phyloP scores from a whole-genome alignment of 352 stramenopile genomes.

The Phytophthora pini region DNA sequence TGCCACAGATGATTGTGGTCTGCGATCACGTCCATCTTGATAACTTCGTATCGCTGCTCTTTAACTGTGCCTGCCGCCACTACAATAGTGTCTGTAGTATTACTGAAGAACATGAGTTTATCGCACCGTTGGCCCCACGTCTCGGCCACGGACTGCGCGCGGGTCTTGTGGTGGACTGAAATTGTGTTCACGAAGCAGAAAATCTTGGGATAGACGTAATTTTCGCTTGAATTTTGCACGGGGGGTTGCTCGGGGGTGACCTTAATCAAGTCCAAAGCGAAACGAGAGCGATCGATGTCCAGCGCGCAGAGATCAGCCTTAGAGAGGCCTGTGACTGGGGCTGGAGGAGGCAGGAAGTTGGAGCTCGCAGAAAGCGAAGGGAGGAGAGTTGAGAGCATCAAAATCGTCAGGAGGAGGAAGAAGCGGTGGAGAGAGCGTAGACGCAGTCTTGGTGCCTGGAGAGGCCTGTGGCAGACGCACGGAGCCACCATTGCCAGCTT shows the following conservation, averaged over 20 bases:
- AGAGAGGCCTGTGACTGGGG: constrained; percentile 28
- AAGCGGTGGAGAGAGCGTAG: constrained; percentile 1
- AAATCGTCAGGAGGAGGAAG: constrained; percentile 8
- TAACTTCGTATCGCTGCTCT: constrained; percentile 56
- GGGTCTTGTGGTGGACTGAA: constrained; percentile 66
- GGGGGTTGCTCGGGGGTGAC: constrained; percentile 39
- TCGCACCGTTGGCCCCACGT: constrained; percentile 86
- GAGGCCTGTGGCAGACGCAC: not conserved
- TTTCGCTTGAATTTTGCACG: constrained; percentile 6
- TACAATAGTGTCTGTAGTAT: constrained; percentile 58
- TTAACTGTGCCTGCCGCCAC: constrained; percentile 31
- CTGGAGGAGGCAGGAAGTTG: constrained; percentile 11
- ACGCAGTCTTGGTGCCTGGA: not conserved
- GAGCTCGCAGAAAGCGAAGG: constrained; percentile 5
- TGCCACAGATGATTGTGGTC: constrained; percentile 88
- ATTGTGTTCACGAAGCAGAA: constrained; percentile 89
- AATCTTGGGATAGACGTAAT: constrained; percentile 53
- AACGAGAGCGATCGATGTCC: constrained; percentile 53
- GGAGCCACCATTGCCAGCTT: constrained; percentile 15
- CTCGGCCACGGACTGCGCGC: constrained; percentile 70
- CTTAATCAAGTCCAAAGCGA: constrained; percentile 49
- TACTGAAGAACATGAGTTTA: constrained; percentile 87
- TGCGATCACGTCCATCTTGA: constrained; percentile 69
- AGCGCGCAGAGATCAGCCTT: constrained; percentile 63
- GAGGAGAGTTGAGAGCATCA: constrained; percentile 15